Evolutionary conservation across 768 basidiomycete species (phyloP), one percentile per base, ranked within the genome.

Genomic region (Chalciporus pseudorubinellus): DNA sequence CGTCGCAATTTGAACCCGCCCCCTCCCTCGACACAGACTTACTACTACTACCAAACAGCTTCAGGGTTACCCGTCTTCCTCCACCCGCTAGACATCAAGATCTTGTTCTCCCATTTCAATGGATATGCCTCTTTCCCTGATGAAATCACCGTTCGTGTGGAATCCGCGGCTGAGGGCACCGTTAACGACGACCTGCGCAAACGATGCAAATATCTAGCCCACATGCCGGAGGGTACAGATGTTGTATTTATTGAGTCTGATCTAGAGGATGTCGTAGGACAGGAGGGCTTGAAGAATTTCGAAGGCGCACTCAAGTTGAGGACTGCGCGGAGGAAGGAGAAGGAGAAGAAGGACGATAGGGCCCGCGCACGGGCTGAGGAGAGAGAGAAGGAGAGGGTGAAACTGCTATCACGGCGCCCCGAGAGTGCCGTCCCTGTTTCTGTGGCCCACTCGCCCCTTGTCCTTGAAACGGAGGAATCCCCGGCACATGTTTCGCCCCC

Each of bases 31-130:
- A 88, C 89, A 14, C 87, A 91, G 10, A 87, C 92, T 9, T 99
- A 95, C 72, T 94, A 89, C 66, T 99, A 89, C 70, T 99, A 98
- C 68, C 97, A 98, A 68, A 89, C 93, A 16, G 84, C 92, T 0
- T 89, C 91, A 2, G 97, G 97, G 12, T 77, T 89, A 50, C 89
- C 92, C 10, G 78, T 97, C 59, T 99, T 90, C 76, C 82, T 99
- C 11, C 93, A 97, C 62, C 95, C 95, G 3, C 79, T 99, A 26
- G 95, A 99, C 66, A 98, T 97, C 70, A 88, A 85, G 70, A 92
- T 97, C 54, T 77, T 99, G 21, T 76, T 94, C 39, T 80, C 91
- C 12, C 87, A 95, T 65, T 98, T 85, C 70, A 77, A 78, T 62
- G 77, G 76, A 55, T 98, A 98, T 61, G 72, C 85, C 1, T 78